phyloP scores from a whole-genome alignment of 2,329 filamentous ascomycete species.

The Dryadomyces quercus-mongolicae region DNA sequence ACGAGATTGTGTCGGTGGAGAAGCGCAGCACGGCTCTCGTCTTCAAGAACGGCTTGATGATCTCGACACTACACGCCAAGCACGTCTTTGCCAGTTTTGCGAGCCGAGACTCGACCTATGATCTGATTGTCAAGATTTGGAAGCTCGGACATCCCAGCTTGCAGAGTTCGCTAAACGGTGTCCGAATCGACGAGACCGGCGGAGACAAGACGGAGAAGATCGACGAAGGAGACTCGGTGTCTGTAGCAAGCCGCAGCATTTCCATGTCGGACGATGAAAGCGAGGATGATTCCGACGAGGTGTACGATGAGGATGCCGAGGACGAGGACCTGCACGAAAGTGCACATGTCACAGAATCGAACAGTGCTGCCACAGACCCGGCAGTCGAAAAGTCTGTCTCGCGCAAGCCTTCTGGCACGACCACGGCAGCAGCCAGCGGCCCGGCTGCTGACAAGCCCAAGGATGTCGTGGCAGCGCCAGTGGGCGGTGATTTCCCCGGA shows the following conservation, averaged over 20 bases:
- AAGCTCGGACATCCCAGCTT: conserved; percentile 89
- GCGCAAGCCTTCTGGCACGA: conserved; percentile 58
- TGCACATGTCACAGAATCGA: conserved; percentile 26
- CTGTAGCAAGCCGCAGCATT: conserved; percentile 33
- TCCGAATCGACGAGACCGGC: conserved; percentile 65
- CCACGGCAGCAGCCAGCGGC: conserved; percentile 30
- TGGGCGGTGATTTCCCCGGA: conserved; percentile 60
- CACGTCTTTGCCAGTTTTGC: conserved; percentile 95
- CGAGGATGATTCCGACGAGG: conserved; percentile 63
- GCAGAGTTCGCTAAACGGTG: conserved; percentile 82
- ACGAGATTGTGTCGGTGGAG: conserved; percentile 93
- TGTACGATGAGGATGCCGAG: conserved; percentile 68
- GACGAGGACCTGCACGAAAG: conserved; percentile 44
- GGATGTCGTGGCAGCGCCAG: conserved; percentile 29
- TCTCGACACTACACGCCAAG: conserved; percentile 87
- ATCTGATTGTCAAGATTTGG: conserved; percentile 96
- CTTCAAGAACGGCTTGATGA: conserved; percentile 95
- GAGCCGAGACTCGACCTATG: conserved; percentile 89
- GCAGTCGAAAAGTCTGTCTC: conserved; percentile 50
- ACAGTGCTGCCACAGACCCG: conserved; percentile 32
- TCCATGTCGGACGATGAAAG: conserved; percentile 52
- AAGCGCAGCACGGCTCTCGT: conserved; percentile 92
- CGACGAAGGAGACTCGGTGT: conserved; percentile 41
- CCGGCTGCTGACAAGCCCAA: conserved; percentile 34
- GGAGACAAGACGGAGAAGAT: conserved; percentile 88